Evolutionary conservation across 1,284 basidiomycete species (phyloP).

Genomic region (Phellinidium pouzarii): DNA sequence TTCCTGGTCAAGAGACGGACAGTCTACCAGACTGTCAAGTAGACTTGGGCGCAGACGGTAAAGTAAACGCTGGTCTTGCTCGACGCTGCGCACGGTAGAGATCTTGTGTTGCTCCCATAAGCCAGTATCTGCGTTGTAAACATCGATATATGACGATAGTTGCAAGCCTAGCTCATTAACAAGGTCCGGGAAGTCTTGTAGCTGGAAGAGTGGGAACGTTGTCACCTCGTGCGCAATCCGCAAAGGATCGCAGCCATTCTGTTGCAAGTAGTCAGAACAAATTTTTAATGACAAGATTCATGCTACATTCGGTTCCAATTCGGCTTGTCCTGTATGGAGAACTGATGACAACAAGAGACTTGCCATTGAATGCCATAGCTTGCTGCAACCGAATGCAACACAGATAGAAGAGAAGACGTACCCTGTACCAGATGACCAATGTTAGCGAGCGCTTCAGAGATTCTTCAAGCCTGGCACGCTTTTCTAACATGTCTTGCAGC

Average conservation of each 20-base stretch:
- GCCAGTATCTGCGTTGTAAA: constrained; percentile 44
- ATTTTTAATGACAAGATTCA: background rate
- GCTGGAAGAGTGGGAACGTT: constrained; percentile 57
- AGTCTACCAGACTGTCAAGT: constrained; percentile 50
- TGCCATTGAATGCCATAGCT: background rate
- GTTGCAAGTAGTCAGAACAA: constrained; percentile 19
- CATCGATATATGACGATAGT: constrained; percentile 48
- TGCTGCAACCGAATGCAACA: background rate
- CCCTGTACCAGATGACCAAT: constrained; percentile 64
- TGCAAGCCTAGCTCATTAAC: constrained; percentile 46
- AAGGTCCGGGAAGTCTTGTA: constrained; percentile 45
- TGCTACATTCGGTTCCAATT: background rate
- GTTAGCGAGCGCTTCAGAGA: constrained; percentile 39
- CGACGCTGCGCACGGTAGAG: constrained; percentile 36
- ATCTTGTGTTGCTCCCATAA: constrained; percentile 53
- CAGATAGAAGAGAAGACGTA: constrained; percentile 24
- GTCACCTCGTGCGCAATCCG: constrained; percentile 51
- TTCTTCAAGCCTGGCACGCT: constrained; percentile 15
- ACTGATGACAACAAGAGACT: background rate
- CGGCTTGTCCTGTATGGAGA: too few relatives aligned
- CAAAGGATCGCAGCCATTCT: constrained; percentile 54
- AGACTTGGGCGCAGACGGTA: constrained; percentile 54
- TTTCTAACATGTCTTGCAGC: constrained; percentile 12
- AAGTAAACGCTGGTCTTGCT: constrained; percentile 43
- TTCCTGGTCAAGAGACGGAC: constrained; percentile 47